These are phyloP conservation scores for Candida andamanensis DNA, from an alignment of 805 yeast species.

Conservation along the genomic window DNA sequence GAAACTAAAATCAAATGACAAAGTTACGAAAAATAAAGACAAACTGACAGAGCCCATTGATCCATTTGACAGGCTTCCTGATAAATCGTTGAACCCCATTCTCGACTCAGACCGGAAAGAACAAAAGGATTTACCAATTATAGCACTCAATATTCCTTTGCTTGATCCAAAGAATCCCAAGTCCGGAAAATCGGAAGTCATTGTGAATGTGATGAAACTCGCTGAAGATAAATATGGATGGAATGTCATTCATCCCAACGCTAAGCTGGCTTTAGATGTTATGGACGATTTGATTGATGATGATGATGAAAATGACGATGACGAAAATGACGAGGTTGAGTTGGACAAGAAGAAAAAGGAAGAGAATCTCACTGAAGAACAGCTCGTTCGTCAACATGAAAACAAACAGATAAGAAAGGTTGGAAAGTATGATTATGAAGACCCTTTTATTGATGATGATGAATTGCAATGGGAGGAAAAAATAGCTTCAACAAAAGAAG, in stretches of 20 bases:
- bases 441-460: constrained; percentile 94
- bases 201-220: constrained; percentile 64
- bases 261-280: constrained; percentile 51
- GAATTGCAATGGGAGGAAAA: constrained; percentile 92
- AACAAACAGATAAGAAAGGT: constrained; percentile 61
- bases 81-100: constrained; percentile 1
- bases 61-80: too few relatives aligned
- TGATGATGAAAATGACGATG: constrained; percentile 24
- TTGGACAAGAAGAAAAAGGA: constrained; percentile 15
- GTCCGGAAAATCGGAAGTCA: constrained; percentile 58
- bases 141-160: constrained; percentile 53
- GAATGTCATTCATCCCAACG: constrained; percentile 62
- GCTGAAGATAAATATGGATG: constrained; percentile 86
- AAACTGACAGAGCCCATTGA: background rate
- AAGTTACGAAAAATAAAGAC: constrained; percentile 1
- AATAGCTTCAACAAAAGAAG: constrained; percentile 87
- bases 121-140: constrained; percentile 39
- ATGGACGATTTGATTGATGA: constrained; percentile 35
- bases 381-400: constrained; percentile 42
- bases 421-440: constrained; percentile 87
- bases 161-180: constrained; percentile 41
- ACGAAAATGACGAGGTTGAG: constrained; percentile 19
- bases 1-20: constrained; percentile 2
- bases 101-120: constrained; percentile 15
- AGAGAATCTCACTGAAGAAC: constrained; percentile 34